Percentiles rank a stretch among this genome's conserved stretches.
Evolutionary conservation across 1,284 basidiomycete species (phyloP).

Genomic region (Naganishia sp.): DNA sequence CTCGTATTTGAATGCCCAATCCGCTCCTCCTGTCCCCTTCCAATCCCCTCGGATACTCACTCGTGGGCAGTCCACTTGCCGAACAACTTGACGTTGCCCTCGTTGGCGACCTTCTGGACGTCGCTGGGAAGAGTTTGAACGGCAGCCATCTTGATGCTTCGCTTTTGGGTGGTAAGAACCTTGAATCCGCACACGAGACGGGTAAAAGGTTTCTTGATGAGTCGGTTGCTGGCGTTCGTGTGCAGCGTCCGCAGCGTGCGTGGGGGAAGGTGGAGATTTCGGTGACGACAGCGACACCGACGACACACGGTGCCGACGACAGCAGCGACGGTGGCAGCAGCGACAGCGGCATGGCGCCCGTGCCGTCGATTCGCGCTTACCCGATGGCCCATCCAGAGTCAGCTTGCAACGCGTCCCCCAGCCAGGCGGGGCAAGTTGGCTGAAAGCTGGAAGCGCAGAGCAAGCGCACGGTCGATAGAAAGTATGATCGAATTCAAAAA

Average conservation of each 20-base stretch:
- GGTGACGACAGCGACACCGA: conserved; percentile 24
- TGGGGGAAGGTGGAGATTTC: conserved; percentile 9
- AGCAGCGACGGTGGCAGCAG: not conserved
- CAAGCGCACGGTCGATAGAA: not conserved
- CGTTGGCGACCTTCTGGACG: conserved; percentile 75
- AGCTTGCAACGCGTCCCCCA: not conserved
- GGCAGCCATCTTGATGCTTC: conserved; percentile 45
- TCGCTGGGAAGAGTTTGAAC: conserved; percentile 70
- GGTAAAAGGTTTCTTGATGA: conserved; percentile 6
- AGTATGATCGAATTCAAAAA: not conserved
- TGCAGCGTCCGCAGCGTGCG: not conserved
- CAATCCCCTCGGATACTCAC: conserved; percentile 61
- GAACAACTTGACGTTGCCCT: conserved; percentile 81
- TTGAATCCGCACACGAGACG: not conserved
- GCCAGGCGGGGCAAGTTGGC: not conserved
- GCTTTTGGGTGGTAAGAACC: conserved; percentile 3
- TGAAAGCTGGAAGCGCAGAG: not conserved
- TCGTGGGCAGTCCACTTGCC: conserved; percentile 96
- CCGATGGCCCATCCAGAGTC: conserved; percentile 13
- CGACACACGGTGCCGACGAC: not conserved
- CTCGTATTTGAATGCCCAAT: conserved; percentile 5
- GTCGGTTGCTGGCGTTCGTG: conserved; percentile 16
- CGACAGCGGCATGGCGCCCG: too few species aligned
- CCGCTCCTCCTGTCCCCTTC: conserved; percentile 1
- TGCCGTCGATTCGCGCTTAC: conserved; percentile 14